Conservation (phyloP, 345 rosid genomes). For the Bruguiera parviflora region DNA sequence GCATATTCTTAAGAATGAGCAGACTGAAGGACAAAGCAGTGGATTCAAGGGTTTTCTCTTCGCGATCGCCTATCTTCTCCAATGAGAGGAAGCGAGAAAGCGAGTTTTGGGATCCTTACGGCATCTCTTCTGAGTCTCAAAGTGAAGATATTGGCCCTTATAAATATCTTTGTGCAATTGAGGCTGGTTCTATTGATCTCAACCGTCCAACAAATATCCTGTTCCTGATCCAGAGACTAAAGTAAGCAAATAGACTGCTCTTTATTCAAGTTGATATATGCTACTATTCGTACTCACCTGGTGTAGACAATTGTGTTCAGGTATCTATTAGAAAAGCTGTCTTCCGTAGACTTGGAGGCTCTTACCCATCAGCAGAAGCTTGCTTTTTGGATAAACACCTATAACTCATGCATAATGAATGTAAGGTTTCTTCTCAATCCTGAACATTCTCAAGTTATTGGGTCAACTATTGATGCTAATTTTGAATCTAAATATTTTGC, state of each 20-base stretch:
- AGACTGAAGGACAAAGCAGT: constrained; percentile 46
- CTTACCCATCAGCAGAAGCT: constrained; percentile 91
- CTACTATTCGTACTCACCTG: constrained; percentile 11
- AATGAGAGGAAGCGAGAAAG: constrained; percentile 18
- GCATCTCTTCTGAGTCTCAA: constrained; percentile 34
- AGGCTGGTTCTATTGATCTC: constrained; percentile 56
- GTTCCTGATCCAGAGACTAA: constrained; percentile 66
- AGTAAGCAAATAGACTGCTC: constrained; percentile 39
- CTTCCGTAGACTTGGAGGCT: constrained; percentile 53
- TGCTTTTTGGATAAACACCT: constrained; percentile 94
- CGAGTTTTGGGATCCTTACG: constrained; percentile 55
- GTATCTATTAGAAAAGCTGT: constrained; percentile 67
- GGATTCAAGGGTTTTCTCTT: constrained; percentile 14
- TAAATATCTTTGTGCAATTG: constrained; percentile 50
- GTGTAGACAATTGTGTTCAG: constrained; percentile 37
- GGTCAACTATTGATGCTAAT: background rate
- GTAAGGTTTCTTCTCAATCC: constrained; percentile 38
- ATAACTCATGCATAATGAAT: constrained; percentile 82
- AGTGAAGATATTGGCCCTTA: constrained; percentile 62
- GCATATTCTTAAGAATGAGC: constrained; percentile 64
- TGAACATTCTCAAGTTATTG: background rate
- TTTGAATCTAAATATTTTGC: background rate
- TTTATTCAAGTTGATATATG: background rate
- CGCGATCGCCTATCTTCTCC: constrained; percentile 11
- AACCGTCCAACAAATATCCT: constrained; percentile 48